These are phyloP conservation scores for Mycena capillaripes DNA, from an alignment of 768 basidiomycete genomes.

Conservation along the genomic window DNA sequence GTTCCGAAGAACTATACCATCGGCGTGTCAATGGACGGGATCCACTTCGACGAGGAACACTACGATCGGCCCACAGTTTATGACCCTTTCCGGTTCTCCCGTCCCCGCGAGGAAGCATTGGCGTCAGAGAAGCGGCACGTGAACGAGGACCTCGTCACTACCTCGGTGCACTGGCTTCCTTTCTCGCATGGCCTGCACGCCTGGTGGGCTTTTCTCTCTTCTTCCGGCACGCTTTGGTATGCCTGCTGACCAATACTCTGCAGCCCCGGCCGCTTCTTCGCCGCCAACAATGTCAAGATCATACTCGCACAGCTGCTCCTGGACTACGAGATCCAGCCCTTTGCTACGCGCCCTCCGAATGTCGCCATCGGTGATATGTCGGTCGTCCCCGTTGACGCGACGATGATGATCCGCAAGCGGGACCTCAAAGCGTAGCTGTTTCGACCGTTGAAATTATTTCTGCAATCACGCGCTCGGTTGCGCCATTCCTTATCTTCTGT, in stretches of 20 bases:
- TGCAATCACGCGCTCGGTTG: too few species aligned
- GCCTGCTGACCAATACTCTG: too few species aligned
- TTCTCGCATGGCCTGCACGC: conserved; percentile 28
- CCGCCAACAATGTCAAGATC: conserved; percentile 33
- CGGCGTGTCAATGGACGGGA: conserved; percentile 31
- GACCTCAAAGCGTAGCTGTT: not conserved
- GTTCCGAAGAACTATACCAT: conserved; percentile 6
- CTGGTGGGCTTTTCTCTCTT: conserved; percentile 1
- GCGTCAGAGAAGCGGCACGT: not conserved
- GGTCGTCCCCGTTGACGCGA: not conserved
- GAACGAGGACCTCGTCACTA: conserved; percentile 22
- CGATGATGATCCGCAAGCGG: conserved; percentile 7
- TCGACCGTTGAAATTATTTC: too few species aligned
- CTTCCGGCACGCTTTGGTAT: not conserved
- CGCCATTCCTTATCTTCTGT: too few species aligned
- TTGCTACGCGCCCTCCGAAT: conserved; percentile 5
- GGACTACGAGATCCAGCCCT: conserved; percentile 34
- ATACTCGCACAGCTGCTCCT: conserved; percentile 31
- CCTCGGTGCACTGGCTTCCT: conserved; percentile 14
- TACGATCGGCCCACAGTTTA: conserved; percentile 10
- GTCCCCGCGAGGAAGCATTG: conserved; percentile 15
- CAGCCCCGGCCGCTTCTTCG: conserved; percentile 37
- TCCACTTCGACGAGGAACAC: conserved; percentile 32
- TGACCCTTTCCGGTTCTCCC: conserved; percentile 31
- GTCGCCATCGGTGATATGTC: conserved; percentile 16